Conservation (phyloP, 495 filamentous ascomycete species). For the Emericellopsis terricola region DNA sequence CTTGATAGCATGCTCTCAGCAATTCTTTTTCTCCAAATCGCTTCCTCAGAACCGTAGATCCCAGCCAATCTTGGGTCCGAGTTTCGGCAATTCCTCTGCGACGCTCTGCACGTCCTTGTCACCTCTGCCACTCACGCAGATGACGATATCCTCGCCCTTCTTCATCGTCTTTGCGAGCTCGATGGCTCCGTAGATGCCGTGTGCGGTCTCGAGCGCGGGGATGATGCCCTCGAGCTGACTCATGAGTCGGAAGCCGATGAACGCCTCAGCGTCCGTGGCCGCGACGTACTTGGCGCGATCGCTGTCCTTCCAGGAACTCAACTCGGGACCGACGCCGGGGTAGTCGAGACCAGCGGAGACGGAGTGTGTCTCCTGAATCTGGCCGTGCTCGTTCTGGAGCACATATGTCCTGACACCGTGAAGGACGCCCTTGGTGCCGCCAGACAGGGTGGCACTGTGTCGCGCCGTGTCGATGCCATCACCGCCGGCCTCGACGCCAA, state of each 20-base stretch:
- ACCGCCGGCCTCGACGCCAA: slow-evolving; percentile 93
- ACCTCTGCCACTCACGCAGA: slow-evolving; percentile 80
- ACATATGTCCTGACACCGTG: slow-evolving; percentile 95
- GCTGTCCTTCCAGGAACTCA: slow-evolving; percentile 81
- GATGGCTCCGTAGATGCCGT: slow-evolving; percentile 79
- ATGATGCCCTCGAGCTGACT: slow-evolving; percentile 88
- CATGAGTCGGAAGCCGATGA: slow-evolving; percentile 73
- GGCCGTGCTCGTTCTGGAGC: slow-evolving; percentile 77
- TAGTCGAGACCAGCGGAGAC: slow-evolving; percentile 97
- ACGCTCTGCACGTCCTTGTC: slow-evolving; percentile 99
- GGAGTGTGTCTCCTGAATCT: slow-evolving; percentile 88
- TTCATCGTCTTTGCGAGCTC: slow-evolving; percentile 84
- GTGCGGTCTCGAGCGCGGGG: slow-evolving; percentile 81
- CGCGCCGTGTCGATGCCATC: slow-evolving; percentile 75
- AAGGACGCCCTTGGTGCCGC: slow-evolving; percentile 78
- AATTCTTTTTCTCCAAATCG: not conserved
- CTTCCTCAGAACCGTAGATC: slow-evolving; percentile 56
- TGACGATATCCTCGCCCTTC: slow-evolving; percentile 79
- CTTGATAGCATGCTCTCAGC: too few species aligned
- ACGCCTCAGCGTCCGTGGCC: slow-evolving; percentile 82
- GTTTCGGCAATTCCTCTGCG: slow-evolving; percentile 73
- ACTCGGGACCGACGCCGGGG: slow-evolving; percentile 87
- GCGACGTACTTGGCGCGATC: slow-evolving; percentile 75
- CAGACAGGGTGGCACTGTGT: slow-evolving; percentile 80
- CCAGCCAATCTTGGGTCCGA: slow-evolving; percentile 91